These are phyloP conservation scores for Phytopythium delawarense DNA, from an alignment of 352 stramenopile species.

Conservation along the genomic window DNA sequence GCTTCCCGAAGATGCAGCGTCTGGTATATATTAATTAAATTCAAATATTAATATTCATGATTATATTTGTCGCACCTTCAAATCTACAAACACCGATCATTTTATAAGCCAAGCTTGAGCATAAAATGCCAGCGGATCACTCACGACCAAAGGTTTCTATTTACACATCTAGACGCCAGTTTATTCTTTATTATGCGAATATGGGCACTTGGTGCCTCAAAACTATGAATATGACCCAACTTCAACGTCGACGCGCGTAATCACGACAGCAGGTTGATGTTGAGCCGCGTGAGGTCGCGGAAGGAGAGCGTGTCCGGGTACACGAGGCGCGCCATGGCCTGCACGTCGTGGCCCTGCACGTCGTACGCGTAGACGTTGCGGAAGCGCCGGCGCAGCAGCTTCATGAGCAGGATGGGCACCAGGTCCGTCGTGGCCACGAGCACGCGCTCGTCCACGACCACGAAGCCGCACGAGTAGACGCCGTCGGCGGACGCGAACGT, in stretches of 20 bases:
- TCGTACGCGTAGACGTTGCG: constrained; percentile 44
- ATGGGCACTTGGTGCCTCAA: neutral
- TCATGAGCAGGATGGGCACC: constrained; percentile 35
- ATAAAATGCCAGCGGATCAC: too few relatives aligned
- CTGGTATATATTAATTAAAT: too few relatives aligned
- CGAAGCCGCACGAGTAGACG: constrained; percentile 55
- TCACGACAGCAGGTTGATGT: constrained; percentile 25
- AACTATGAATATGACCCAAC: neutral
- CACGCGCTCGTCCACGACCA: constrained; percentile 45
- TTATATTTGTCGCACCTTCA: too few relatives aligned
- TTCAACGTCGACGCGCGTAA: neutral
- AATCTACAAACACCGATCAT: too few relatives aligned
- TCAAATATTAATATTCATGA: too few relatives aligned
- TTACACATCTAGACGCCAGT: too few relatives aligned
- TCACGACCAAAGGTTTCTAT: too few relatives aligned
- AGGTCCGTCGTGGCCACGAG: constrained; percentile 38
- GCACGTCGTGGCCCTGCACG: constrained; percentile 6
- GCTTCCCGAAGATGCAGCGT: too few relatives aligned
- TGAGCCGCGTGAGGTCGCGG: constrained; percentile 21
- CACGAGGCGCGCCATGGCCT: constrained; percentile 22
- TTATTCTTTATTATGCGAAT: too few relatives aligned
- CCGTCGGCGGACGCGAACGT: constrained; percentile 41
- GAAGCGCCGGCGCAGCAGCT: constrained; percentile 30
- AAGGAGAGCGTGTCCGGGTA: constrained; percentile 33
- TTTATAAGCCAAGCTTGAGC: too few relatives aligned